Evolutionary conservation across 2,329 filamentous ascomycete species (phyloP), one percentile per base, ranked within the genome.

Genomic region (Aspergillus sp.): DNA sequence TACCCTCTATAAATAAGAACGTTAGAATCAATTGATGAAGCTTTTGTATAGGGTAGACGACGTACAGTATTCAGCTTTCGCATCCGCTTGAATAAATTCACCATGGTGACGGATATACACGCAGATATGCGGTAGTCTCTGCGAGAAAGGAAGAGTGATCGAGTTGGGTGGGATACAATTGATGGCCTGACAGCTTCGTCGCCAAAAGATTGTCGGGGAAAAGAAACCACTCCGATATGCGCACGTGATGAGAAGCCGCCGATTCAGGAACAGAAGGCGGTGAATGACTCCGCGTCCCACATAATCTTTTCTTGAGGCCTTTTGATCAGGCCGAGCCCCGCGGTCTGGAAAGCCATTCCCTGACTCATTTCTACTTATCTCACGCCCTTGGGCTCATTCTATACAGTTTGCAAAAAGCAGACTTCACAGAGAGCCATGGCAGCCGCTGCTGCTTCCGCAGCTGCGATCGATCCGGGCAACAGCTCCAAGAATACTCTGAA

Each of bases 61-160:
- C 58, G 48, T 82, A 91, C 90, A 75, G 84, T 80, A 74, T 86
- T 86, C 72, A 96, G 79, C 76, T 86, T 86, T 73, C 88, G 86
- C 84, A 91, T 86, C 68, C 91, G 88, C 77, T 86, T 85, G 62
- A 76, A 69, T 46, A 80, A 62, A 66, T 79, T 80, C 60, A 80
- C 77, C 77, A 79, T 80, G 59, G 49, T 74, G 67, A 62, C 61
- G 56, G 56, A 50, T 55, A 5, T 8, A 15, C 4, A n/a, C 23
- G 33, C 40, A 58, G 35, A 31, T 40, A 21, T 31, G 45, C 45
- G 14, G 24, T 48, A 8, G n/a, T n/a, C 24, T 24, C 19, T 3
- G 15, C 5, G 21, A 19, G 24, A 48, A 27, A 48, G 17, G 6
- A 27, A 12, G n/a, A 21, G 27, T 14, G 27, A 31, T 24, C 15